Evolutionary conservation across 129 eudicot genomes (phyloP).

Genomic region (Dittrichia graveolens): DNA sequence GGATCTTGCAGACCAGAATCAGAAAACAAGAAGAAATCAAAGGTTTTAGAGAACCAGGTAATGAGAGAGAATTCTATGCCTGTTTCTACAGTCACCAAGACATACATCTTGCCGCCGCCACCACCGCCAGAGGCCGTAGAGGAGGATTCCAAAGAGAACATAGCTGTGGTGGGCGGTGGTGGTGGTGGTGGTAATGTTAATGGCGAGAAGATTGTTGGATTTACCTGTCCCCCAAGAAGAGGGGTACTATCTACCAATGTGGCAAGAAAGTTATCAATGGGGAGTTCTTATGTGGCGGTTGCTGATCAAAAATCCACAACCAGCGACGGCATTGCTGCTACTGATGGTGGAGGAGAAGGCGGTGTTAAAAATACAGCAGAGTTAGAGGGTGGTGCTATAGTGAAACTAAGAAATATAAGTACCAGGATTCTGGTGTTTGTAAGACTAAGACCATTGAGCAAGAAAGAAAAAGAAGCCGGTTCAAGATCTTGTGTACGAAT

Average conservation of each 20-base stretch:
- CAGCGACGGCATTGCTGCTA: not conserved
- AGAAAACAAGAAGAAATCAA: conserved; percentile 20
- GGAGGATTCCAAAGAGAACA: conserved; percentile 53
- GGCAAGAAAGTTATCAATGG: conserved; percentile 70
- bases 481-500: conserved; percentile 73
- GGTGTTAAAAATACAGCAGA: conserved; percentile 39
- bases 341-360: conserved; percentile 29
- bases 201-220: conserved; percentile 51
- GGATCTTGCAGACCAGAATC: conserved; percentile 38
- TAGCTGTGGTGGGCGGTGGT: conserved; percentile 33
- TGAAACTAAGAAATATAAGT: conserved; percentile 31
- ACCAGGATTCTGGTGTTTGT: conserved; percentile 80
- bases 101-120: conserved; percentile 50
- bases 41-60: conserved; percentile 32
- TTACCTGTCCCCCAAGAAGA: conserved; percentile 56
- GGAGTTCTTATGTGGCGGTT: conserved; percentile 5
- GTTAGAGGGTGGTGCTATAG: conserved; percentile 32
- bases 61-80: conserved; percentile 56
- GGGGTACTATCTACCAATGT: conserved; percentile 39
- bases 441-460: conserved; percentile 74
- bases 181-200: conserved; percentile 29
- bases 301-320: not conserved
- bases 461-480: conserved; percentile 76
- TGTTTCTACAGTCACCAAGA: conserved; percentile 38
- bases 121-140: conserved; percentile 7